A percentile compares a stretch with the other conserved stretches of the same genome.
phyloP scores from a whole-genome alignment of 768 basidiomycete species.

The Lactarius sp. region DNA sequence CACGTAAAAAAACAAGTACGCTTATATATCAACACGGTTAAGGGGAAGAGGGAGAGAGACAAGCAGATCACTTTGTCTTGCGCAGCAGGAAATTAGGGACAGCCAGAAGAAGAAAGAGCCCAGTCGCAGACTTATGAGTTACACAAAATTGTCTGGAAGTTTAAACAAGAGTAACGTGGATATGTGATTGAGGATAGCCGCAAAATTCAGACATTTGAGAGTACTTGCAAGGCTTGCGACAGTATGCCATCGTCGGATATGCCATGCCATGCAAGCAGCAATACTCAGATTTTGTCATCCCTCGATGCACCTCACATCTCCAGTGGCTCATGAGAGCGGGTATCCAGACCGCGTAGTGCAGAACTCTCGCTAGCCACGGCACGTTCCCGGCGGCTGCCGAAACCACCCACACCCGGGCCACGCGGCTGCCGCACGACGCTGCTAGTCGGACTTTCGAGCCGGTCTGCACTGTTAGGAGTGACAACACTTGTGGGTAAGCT shows the following conservation, averaged over 20 bases:
- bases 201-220: conserved; percentile 12
- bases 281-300: conserved; percentile 3
- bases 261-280: not conserved
- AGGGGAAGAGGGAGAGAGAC: not conserved
- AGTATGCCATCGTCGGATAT: conserved; percentile 9
- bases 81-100: conserved; percentile 27
- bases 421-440: conserved; percentile 82
- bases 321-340: conserved; percentile 80
- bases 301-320: conserved; percentile 37
- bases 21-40: conserved; percentile 19
- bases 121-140: conserved; percentile 24
- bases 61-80: conserved; percentile 26
- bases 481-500: conserved; percentile 60
- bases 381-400: conserved; percentile 49
- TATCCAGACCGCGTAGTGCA: conserved; percentile 60
- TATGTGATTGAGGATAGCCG: conserved; percentile 14
- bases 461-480: conserved; percentile 38
- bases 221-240: conserved; percentile 1
- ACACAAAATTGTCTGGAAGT: conserved; percentile 22
- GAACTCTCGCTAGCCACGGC: conserved; percentile 47
- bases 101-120: conserved; percentile 17
- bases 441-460: conserved; percentile 35
- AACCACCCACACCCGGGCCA: conserved; percentile 75
- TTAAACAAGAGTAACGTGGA: conserved; percentile 17
- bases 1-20: conserved; percentile 19